Evolutionary conservation across 192 early-diverging fungal genomes (phyloP), one percentile per base, ranked within the genome.

Genomic region (Entomortierella beljakovae): DNA sequence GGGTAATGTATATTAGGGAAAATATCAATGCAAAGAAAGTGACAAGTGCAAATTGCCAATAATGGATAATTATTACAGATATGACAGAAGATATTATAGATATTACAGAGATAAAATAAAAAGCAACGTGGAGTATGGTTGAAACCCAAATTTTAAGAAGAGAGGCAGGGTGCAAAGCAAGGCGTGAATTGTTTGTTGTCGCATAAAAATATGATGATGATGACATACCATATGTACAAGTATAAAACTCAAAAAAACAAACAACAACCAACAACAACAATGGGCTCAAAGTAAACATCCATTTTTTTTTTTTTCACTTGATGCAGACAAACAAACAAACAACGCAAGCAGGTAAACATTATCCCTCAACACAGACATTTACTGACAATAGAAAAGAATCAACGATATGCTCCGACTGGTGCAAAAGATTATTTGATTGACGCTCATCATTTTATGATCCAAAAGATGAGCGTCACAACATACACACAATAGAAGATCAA

Each of bases 301-400:
- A n/a, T n/a, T n/a, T n/a, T n/a, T n/a, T n/a, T n/a, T n/a, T n/a
- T n/a, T n/a, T n/a, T n/a, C n/a, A n/a, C n/a, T n/a, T n/a, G n/a
- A 53, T 28, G 28, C 52, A 32, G 28, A 53, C 25, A 53, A 53
- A 53, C 52, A 32, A 53, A 57, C 56, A 57, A 57, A 57, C 56
- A 22, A 57, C n/a, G 1, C 37, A 40, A 40, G 37, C 37, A 40
- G 13, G 37, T 40, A 9, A 40, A 40, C 37, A n/a, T n/a, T n/a
- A n/a, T n/a, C 43, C 43, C 15, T 11, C 43, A 46, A 46, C 43
- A 46, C 43, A 46, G 43, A 46, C 43, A 46, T 46, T 46, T n/a
- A n/a, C n/a, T n/a, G n/a, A n/a, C n/a, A n/a, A n/a, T n/a, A n/a
- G n/a, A n/a, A n/a, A 20, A 5, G 43, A 46, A 20, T 11, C 43